Percentiles rank a stretch among this genome's conserved stretches.
These are phyloP conservation scores for Boletus coccyginus DNA, from an alignment of 768 basidiomycete genomes.

Conservation along the genomic window DNA sequence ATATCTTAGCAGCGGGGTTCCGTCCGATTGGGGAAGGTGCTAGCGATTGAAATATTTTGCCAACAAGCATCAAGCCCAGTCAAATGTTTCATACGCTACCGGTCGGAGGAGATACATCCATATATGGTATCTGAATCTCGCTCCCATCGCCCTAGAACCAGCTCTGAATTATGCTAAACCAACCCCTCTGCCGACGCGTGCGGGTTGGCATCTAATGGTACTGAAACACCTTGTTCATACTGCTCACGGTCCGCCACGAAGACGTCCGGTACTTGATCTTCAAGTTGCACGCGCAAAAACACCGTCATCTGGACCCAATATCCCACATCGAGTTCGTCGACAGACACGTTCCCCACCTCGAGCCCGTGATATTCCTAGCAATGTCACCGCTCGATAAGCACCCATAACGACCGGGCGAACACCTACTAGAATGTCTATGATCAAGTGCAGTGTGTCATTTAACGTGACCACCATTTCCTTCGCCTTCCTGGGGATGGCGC, in stretches of 20 bases:
- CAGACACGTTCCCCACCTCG: neutral
- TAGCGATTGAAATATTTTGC: too few species aligned
- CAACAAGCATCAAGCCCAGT: too few species aligned
- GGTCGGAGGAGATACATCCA: too few species aligned
- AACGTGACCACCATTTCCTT: neutral
- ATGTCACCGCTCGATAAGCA: neutral
- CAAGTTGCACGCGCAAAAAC: too few species aligned
- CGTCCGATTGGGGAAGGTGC: too few species aligned
- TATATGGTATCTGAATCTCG: neutral
- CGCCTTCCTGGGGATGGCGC: constrained; percentile 1
- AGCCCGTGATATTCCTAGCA: constrained; percentile 1
- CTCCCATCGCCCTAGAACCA: neutral
- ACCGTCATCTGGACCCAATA: too few species aligned
- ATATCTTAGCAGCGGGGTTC: too few species aligned
- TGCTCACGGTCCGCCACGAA: too few species aligned
- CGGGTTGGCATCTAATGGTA: neutral
- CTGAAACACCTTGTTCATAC: too few species aligned
- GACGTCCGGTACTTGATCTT: too few species aligned
- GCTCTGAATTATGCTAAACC: neutral
- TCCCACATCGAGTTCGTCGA: neutral
- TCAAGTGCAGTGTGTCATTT: neutral
- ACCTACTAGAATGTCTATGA: constrained; percentile 13
- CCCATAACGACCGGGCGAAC: neutral
- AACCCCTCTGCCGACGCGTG: neutral
- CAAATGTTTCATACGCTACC: too few species aligned